Evolutionary conservation across 164 flowering plant species (phyloP), one percentile per base, ranked within the genome.

Genomic region (Tetrastigma voinierianum): DNA sequence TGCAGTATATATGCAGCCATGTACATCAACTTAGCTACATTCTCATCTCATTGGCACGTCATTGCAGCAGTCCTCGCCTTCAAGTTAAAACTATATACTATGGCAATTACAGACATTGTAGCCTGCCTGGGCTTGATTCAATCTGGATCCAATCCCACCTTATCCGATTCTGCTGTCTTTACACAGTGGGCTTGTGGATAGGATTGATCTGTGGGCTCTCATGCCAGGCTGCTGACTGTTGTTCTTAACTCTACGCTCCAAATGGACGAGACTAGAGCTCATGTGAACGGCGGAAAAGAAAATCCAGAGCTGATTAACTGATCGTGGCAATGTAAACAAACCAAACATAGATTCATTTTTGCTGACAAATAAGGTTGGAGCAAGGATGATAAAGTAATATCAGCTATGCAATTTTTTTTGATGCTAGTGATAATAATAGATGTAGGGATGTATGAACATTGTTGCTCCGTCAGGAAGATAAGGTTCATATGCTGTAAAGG

Each of bases 1-100:
- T 91, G 97, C 98, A 94, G 79, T 90, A 87, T 49, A n/a, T n/a
- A n/a, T n/a, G n/a, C n/a, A 73, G 96, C 83, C 1, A 83, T 84
- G 64, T 84, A 71, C 74, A 83, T 82, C 19, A 94, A 94, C 72
- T 77, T 94, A 66, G 89, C 70, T n/a, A n/a, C 91, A 11, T 94
- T 88, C 66, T 94, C n/a, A 90, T 70, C 19, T 72, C 9, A 72
- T 94, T 21, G 98, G 97, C 66, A 76, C 83, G 82, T 87, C 0
- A 72, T 86, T 10, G 86, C 96, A 0, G 43, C 66, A 48, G 53
- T 91, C n/a, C 87, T 91, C n/a, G 90, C 64, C 1, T 90, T 91
- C 52, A 70, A 70, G 71, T 20, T 81, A 3, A 63, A 78, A 8
- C 68, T 91, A 2, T 57, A 86, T 53, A 83, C 75, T 14, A 82